Conservation (phyloP, 2,329 filamentous ascomycete genomes). For the Penicillium fuscoglaucum region DNA sequence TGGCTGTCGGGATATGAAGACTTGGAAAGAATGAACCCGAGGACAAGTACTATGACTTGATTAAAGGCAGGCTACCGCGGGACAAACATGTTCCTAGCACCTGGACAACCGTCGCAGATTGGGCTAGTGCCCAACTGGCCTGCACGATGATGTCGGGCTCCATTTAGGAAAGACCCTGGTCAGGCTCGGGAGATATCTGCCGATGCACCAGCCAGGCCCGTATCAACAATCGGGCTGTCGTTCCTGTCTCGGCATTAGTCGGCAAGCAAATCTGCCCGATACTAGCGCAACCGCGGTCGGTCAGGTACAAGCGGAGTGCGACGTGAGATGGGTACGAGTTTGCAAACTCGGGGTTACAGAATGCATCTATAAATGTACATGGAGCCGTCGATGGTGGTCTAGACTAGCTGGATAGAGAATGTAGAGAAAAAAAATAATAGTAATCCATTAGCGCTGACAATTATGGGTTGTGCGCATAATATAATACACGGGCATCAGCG, state of each 20-base stretch:
- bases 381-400: constrained; percentile 5
- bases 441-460: constrained; percentile 11
- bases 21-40: not conserved
- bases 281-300: constrained; percentile 14
- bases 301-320: constrained; percentile 12
- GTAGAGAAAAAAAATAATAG: not conserved
- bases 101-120: constrained; percentile 3
- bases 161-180: constrained; percentile 9
- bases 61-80: not conserved
- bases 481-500: constrained; percentile 24
- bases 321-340: constrained; percentile 1
- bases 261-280: constrained; percentile 30
- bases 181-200: constrained; percentile 15
- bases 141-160: constrained; percentile 23
- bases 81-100: constrained; percentile 16
- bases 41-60: constrained; percentile 1
- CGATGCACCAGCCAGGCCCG: constrained; percentile 15
- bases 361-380: not conserved
- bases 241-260: constrained; percentile 24
- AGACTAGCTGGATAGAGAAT: constrained; percentile 8
- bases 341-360: constrained; percentile 1
- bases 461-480: constrained; percentile 3
- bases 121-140: constrained; percentile 22
- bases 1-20: not conserved
- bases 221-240: constrained; percentile 21